phyloP scores from a whole-genome alignment of 805 yeast genomes.

The Suhomyces faveliae region DNA sequence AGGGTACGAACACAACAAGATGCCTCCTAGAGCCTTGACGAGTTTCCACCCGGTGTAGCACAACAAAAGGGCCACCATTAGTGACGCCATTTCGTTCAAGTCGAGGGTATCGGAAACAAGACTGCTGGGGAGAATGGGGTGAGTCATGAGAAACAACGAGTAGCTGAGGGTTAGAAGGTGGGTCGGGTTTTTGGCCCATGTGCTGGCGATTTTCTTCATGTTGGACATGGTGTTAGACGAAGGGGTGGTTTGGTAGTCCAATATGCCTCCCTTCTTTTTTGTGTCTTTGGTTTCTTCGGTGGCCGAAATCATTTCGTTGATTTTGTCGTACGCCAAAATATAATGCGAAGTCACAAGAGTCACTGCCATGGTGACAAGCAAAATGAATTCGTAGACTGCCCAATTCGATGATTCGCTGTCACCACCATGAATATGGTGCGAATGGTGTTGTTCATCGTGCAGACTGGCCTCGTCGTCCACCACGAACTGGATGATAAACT shows the following conservation, averaged over 20 bases:
- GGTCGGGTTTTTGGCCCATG: conserved; percentile 40
- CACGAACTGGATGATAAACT: conserved; percentile 48
- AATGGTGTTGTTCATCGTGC: conserved; percentile 25
- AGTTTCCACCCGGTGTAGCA: conserved; percentile 52
- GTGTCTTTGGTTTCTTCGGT: conserved; percentile 15
- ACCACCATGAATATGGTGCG: conserved; percentile 41
- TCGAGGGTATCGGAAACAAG: conserved; percentile 31
- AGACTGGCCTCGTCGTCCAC: conserved; percentile 25
- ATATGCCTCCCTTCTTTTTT: conserved; percentile 6
- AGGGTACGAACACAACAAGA: conserved; percentile 55
- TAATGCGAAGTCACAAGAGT: conserved; percentile 34
- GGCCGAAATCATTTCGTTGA: conserved; percentile 31
- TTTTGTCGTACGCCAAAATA: conserved; percentile 33
- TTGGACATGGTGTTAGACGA: not conserved
- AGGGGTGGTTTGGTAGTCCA: not conserved
- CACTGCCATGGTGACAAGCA: conserved; percentile 15
- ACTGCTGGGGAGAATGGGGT: conserved; percentile 39
- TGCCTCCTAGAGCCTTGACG: conserved; percentile 50
- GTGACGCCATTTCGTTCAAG: conserved; percentile 46
- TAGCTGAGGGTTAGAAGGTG: conserved; percentile 47
- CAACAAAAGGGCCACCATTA: conserved; percentile 44
- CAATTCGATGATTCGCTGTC: conserved; percentile 19
- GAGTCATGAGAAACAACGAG: conserved; percentile 37
- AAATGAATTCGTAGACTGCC: conserved; percentile 29
- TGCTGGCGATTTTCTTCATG: conserved; percentile 12